A percentile compares a stretch with the other conserved stretches of the same genome.
phyloP scores from a whole-genome alignment of 768 basidiomycete genomes.

The Tephrocybe rancida region DNA sequence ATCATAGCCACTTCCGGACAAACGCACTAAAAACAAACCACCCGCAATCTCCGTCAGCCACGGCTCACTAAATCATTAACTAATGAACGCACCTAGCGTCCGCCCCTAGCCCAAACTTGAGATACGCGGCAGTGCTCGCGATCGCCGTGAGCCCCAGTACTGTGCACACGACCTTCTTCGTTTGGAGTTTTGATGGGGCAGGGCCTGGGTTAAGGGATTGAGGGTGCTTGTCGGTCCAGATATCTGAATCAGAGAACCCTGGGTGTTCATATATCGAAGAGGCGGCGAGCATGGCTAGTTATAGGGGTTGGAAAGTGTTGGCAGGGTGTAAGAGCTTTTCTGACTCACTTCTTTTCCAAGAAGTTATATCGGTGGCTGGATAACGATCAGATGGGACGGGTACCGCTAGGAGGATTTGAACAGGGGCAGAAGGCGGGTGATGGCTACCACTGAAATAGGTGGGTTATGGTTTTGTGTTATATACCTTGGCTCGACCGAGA shows the following conservation, averaged over 20 bases:
- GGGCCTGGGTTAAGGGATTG: neutral
- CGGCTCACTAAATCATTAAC: neutral
- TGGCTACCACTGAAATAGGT: neutral
- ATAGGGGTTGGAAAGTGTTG: neutral
- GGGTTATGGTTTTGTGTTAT: neutral
- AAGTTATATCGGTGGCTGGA: neutral
- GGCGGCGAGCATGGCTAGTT: slow-evolving; percentile 12
- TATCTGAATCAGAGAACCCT: slow-evolving; percentile 11
- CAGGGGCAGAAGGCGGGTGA: neutral
- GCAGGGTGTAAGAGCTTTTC: too few species aligned
- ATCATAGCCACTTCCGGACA: slow-evolving; percentile 7
- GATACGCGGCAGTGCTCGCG: slow-evolving; percentile 1
- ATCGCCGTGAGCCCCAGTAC: slow-evolving; percentile 7
- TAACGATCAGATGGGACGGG: neutral
- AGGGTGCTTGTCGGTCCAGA: slow-evolving; percentile 14
- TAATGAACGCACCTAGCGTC: slow-evolving; percentile 1
- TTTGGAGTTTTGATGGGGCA: neutral
- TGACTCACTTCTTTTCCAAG: neutral
- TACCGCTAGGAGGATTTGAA: neutral
- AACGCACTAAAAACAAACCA: slow-evolving; percentile 1
- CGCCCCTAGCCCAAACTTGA: neutral
- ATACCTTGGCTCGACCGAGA: neutral
- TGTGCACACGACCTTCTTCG: slow-evolving; percentile 3
- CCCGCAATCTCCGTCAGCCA: neutral
- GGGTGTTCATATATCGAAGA: slow-evolving; percentile 19